Conservation (phyloP, 106 monocot genomes). For the Dendrobium catenatum region DNA sequence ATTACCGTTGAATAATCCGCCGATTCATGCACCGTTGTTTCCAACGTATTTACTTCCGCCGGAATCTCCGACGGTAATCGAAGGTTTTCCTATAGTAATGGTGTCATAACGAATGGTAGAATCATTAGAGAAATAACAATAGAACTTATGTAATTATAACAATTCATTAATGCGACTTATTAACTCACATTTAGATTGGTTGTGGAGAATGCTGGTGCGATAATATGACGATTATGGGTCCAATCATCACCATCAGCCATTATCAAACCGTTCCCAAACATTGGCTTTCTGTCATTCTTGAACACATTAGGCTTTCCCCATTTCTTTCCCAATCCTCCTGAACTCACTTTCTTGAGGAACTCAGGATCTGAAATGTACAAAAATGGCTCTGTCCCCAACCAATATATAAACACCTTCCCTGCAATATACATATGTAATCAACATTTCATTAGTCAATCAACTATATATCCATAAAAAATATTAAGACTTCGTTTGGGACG, state of each 20-base stretch:
- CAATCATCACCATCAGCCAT: conserved; percentile 66
- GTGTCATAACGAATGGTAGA: too few relatives aligned
- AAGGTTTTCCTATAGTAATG: too few relatives aligned
- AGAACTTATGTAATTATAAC: too few relatives aligned
- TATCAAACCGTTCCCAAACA: conserved; percentile 66
- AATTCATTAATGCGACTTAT: too few relatives aligned
- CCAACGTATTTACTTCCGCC: too few relatives aligned
- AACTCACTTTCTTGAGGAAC: conserved; percentile 30
- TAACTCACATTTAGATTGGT: conserved; percentile 55
- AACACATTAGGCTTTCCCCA: conserved; percentile 74
- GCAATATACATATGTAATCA: background rate
- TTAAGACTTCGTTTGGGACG: background rate
- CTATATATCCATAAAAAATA: too few relatives aligned
- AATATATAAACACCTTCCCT: conserved; percentile 83
- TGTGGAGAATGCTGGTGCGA: conserved; percentile 56
- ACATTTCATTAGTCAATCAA: background rate
- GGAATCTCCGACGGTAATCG: too few relatives aligned
- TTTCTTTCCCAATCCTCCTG: conserved; percentile 27
- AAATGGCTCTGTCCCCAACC: conserved; percentile 84
- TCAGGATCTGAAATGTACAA: conserved; percentile 49
- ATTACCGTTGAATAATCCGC: too few relatives aligned
- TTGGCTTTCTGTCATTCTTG: conserved; percentile 49
- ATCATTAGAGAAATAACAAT: too few relatives aligned
- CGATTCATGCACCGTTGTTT: too few relatives aligned
- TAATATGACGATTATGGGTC: conserved; percentile 50